A percentile compares a stretch with the other conserved stretches of the same genome.
phyloP scores from a whole-genome alignment of 768 basidiomycete species.

The Psilocybe subaeruginosa region DNA sequence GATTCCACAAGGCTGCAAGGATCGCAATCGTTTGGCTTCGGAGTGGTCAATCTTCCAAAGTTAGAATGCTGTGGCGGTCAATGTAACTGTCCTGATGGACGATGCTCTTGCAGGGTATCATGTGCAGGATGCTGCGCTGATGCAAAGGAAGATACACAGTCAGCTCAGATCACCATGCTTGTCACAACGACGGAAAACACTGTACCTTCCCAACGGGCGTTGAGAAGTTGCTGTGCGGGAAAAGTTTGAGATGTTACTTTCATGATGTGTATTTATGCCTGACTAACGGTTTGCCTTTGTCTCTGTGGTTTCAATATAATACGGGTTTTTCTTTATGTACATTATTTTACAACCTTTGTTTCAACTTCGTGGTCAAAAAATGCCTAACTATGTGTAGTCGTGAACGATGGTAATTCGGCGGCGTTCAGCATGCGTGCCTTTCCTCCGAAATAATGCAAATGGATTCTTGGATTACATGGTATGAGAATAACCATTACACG shows the following conservation, averaged over 20 bases:
- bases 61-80: conserved; percentile 68
- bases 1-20: conserved; percentile 23
- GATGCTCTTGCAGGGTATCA: conserved; percentile 57
- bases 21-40: conserved; percentile 40
- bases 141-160: background rate
- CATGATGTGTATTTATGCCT: conserved; percentile 5
- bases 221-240: conserved; percentile 35
- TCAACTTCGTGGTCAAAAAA: background rate
- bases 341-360: conserved; percentile 14
- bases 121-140: conserved; percentile 59
- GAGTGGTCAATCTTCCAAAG: conserved; percentile 60
- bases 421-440: background rate
- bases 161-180: background rate
- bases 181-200: background rate
- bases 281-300: background rate
- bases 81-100: conserved; percentile 57
- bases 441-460: background rate
- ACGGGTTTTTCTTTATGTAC: conserved; percentile 14
- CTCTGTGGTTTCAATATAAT: conserved; percentile 1
- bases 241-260: conserved; percentile 10
- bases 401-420: background rate
- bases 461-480: conserved; percentile 4
- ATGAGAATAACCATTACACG: conserved; percentile 31
- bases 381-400: conserved; percentile 2
- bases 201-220: background rate